phyloP scores from a whole-genome alignment of 2,329 filamentous ascomycete genomes.

The Myriosclerotinia scirpicola region DNA sequence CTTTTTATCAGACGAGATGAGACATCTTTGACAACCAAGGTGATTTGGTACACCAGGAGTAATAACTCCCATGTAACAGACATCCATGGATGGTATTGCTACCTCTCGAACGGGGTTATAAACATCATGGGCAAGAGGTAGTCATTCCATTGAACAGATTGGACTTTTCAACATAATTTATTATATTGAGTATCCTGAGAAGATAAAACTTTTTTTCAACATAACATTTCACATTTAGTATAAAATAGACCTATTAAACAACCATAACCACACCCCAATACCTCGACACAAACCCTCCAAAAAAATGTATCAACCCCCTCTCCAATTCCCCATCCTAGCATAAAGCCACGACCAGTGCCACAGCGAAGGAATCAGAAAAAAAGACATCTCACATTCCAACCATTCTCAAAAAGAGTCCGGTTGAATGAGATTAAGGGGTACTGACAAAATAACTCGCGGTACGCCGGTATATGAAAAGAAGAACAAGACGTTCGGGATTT shows the following conservation, averaged over 20 bases:
- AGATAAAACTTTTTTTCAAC: neutral
- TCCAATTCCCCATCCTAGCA: slow-evolving; percentile 12
- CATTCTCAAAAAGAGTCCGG: slow-evolving; percentile 25
- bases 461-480: slow-evolving; percentile 35
- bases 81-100: too few relatives aligned
- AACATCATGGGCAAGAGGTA: too few relatives aligned
- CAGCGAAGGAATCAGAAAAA: slow-evolving; percentile 19
- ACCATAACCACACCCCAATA: neutral
- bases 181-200: too few relatives aligned
- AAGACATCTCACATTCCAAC: slow-evolving; percentile 23
- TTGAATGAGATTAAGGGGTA: slow-evolving; percentile 28
- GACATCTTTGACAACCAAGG: too few relatives aligned
- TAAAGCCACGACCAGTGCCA: slow-evolving; percentile 19
- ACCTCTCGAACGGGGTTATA: too few relatives aligned
- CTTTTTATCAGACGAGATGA: neutral
- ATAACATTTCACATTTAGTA: too few relatives aligned
- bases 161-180: too few relatives aligned
- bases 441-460: slow-evolving; percentile 34
- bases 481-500: slow-evolving; percentile 42
- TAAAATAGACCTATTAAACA: neutral
- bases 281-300: neutral
- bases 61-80: neutral
- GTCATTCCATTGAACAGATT: too few relatives aligned
- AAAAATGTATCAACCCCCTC: slow-evolving; percentile 16
- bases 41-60: neutral